phyloP scores from a whole-genome alignment of 257 asterid species.

The Lithospermum erythrorhizon region DNA sequence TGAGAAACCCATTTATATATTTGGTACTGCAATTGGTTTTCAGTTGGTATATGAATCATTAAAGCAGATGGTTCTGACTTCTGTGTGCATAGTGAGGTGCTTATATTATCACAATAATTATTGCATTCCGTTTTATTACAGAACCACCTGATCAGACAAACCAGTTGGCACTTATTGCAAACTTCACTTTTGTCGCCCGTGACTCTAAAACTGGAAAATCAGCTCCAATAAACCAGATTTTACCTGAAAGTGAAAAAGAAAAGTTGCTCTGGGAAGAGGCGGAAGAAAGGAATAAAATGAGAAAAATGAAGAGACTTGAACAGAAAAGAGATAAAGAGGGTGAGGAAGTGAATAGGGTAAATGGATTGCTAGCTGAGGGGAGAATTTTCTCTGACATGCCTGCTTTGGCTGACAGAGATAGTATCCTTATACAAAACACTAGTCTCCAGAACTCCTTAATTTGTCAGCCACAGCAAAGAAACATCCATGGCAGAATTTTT shows the following conservation, averaged over 20 bases:
- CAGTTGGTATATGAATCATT: too few relatives aligned
- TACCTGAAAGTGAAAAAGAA: constrained; percentile 67
- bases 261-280: constrained; percentile 63
- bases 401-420: constrained; percentile 78
- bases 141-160: constrained; percentile 32
- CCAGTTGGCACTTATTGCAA: constrained; percentile 69
- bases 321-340: constrained; percentile 36
- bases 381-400: constrained; percentile 86
- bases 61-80: constrained; percentile 29
- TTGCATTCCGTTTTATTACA: constrained; percentile 18
- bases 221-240: constrained; percentile 60
- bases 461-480: constrained; percentile 96
- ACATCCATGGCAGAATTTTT: constrained; percentile 82
- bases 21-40: too few relatives aligned
- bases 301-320: constrained; percentile 52
- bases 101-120: not conserved
- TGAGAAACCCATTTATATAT: too few relatives aligned
- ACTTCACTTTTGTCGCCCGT: constrained; percentile 93
- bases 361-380: constrained; percentile 60
- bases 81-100: constrained; percentile 6
- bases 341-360: constrained; percentile 40
- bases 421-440: constrained; percentile 70
- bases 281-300: constrained; percentile 64
- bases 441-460: constrained; percentile 77
- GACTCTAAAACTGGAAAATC: constrained; percentile 76